phyloP scores from a whole-genome alignment of 2,329 filamentous ascomycete species.

The Stagonosporopsis cucurbitacearum region DNA sequence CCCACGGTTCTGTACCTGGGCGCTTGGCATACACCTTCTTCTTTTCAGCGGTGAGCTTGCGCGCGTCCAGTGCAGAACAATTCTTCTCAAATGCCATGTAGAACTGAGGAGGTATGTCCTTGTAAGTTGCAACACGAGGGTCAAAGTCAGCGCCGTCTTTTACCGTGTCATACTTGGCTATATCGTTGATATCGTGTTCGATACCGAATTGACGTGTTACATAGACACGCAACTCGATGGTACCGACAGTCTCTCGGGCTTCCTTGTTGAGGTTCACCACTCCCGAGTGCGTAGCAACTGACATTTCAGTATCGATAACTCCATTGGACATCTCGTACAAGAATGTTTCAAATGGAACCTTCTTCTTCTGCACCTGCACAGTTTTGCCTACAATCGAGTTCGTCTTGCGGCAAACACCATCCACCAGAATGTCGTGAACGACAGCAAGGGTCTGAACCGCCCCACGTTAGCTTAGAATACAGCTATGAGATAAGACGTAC shows the following conservation, averaged over 20 bases:
- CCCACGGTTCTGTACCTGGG: conserved; percentile 48
- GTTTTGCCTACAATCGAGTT: conserved; percentile 13
- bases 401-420: conserved; percentile 44
- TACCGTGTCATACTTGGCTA: conserved; percentile 20
- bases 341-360: conserved; percentile 28
- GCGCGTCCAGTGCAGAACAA: conserved; percentile 17
- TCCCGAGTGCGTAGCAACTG: conserved; percentile 81
- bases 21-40: conserved; percentile 27
- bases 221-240: conserved; percentile 42
- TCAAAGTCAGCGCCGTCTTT: not conserved
- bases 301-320: conserved; percentile 88
- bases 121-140: conserved; percentile 16
- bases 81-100: conserved; percentile 33
- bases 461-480: not conserved
- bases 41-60: conserved; percentile 9
- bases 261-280: conserved; percentile 11
- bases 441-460: conserved; percentile 28
- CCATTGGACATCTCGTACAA: conserved; percentile 23
- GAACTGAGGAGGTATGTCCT: conserved; percentile 27
- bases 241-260: conserved; percentile 32
- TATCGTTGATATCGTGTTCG: conserved; percentile 17
- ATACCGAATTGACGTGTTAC: conserved; percentile 31
- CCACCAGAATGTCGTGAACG: conserved; percentile 46
- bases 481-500: conserved; percentile 20
- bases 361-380: conserved; percentile 27